A percentile compares a stretch with the other conserved stretches of the same genome.
These are phyloP conservation scores for Gaeumannomyces tritici DNA, from an alignment of 2,329 filamentous ascomycete species.

Conservation along the genomic window DNA sequence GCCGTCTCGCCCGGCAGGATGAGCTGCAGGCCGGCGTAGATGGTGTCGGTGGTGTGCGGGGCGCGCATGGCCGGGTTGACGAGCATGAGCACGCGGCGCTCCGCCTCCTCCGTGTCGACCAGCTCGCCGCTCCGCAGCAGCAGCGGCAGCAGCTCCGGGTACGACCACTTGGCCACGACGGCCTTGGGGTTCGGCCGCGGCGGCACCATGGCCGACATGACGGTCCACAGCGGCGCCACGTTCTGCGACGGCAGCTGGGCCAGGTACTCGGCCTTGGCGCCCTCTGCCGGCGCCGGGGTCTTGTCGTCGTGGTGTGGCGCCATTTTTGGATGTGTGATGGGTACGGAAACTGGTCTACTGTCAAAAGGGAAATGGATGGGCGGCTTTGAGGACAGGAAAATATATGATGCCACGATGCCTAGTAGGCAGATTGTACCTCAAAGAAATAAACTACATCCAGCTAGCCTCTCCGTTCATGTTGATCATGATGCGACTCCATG, in stretches of 20 bases:
- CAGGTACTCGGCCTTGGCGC: background rate
- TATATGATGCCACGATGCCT: background rate
- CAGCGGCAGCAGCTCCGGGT: constrained; percentile 13
- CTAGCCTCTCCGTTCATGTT: background rate
- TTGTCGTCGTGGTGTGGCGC: background rate
- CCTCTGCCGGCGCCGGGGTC: background rate
- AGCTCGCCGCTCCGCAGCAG: constrained; percentile 14
- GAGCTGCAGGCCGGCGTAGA: constrained; percentile 47
- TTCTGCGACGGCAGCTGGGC: background rate
- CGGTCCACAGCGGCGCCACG: constrained; percentile 4
- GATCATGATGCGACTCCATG: background rate
- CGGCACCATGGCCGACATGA: constrained; percentile 5
- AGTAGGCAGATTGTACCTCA: background rate
- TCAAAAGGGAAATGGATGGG: background rate
- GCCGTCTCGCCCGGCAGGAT: constrained; percentile 47
- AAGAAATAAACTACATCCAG: too few relatives aligned
- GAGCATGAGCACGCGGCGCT: constrained; percentile 20
- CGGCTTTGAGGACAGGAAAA: too few relatives aligned
- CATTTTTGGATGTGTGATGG: background rate
- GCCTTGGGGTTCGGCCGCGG: constrained; percentile 1
- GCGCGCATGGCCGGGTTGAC: constrained; percentile 17
- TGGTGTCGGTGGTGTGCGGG: constrained; percentile 47
- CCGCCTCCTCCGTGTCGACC: constrained; percentile 16
- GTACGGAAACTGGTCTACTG: background rate
- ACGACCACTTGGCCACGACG: constrained; percentile 11